phyloP scores from a whole-genome alignment of 306 rosid genomes.

The Cucurbita ficifolia region DNA sequence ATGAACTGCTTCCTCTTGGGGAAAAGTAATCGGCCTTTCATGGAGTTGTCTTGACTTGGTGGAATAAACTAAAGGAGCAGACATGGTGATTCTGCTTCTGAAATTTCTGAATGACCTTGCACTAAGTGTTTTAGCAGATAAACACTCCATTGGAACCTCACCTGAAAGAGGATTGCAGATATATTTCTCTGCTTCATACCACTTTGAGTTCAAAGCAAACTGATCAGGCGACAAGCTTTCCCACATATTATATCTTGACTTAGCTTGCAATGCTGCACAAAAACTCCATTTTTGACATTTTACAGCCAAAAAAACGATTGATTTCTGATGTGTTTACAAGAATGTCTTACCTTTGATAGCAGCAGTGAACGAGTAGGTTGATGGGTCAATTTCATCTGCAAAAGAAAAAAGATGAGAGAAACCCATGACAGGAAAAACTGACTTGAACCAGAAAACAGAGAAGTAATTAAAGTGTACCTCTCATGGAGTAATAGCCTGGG shows the following conservation, averaged over 20 bases:
- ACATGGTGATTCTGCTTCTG: conserved; percentile 48
- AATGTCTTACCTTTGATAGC: conserved; percentile 59
- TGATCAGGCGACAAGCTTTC: conserved; percentile 77
- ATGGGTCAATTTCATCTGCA: conserved; percentile 92
- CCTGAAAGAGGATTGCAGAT: conserved; percentile 93
- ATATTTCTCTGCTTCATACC: conserved; percentile 94
- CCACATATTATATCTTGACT: conserved; percentile 46
- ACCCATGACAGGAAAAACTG: background rate
- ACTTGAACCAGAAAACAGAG: background rate
- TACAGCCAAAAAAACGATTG: background rate
- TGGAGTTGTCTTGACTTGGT: conserved; percentile 30
- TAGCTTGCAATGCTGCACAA: conserved; percentile 69
- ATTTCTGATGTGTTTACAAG: background rate
- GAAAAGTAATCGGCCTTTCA: conserved; percentile 25
- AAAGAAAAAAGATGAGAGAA: conserved; percentile 2
- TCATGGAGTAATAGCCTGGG: conserved; percentile 54
- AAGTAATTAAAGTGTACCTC: conserved; percentile 25
- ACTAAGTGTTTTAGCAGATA: conserved; percentile 78
- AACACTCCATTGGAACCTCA: conserved; percentile 82
- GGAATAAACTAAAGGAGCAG: conserved; percentile 58
- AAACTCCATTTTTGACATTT: background rate
- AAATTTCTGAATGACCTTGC: conserved; percentile 61
- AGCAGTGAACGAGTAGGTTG: conserved; percentile 78
- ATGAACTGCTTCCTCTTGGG: conserved; percentile 3
- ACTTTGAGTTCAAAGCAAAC: conserved; percentile 78